A percentile compares a stretch with the other conserved stretches of the same genome.
These are phyloP conservation scores for Phyllosticta capitalensis DNA, from an alignment of 2,329 filamentous ascomycete genomes.

Conservation along the genomic window DNA sequence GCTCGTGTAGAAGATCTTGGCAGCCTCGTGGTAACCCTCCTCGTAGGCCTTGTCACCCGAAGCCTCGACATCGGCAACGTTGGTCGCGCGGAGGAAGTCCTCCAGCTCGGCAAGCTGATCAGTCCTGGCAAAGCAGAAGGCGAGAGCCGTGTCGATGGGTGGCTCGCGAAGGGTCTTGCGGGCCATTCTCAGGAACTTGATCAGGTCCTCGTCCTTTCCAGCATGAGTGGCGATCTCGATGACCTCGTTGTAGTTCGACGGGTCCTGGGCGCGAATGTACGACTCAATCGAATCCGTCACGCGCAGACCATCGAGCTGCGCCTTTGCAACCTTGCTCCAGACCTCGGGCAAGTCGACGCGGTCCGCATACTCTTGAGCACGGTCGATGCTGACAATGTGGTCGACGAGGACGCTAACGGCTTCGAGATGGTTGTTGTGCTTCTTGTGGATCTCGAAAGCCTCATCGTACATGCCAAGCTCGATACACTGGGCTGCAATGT, in stretches of 20 bases:
- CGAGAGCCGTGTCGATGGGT: slow-evolving; percentile 83
- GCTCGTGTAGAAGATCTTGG: slow-evolving; percentile 97
- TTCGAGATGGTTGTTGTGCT: slow-evolving; percentile 78
- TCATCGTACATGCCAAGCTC: slow-evolving; percentile 93
- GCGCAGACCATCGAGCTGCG: slow-evolving; percentile 89
- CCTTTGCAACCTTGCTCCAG: slow-evolving; percentile 97
- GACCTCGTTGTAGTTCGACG: slow-evolving; percentile 88
- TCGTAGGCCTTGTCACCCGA: slow-evolving; percentile 97
- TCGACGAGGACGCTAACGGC: slow-evolving; percentile 91
- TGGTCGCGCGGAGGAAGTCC: slow-evolving; percentile 86
- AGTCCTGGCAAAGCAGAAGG: slow-evolving; percentile 86
- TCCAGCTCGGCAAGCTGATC: slow-evolving; percentile 89
- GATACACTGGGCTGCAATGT: slow-evolving; percentile 88
- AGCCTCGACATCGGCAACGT: slow-evolving; percentile 91
- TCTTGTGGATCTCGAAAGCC: slow-evolving; percentile 98
- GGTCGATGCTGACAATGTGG: slow-evolving; percentile 94
- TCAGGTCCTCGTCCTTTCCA: slow-evolving; percentile 93
- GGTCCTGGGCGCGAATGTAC: slow-evolving; percentile 90
- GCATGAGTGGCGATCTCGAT: slow-evolving; percentile 93
- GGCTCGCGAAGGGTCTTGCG: slow-evolving; percentile 94
- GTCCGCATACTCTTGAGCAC: slow-evolving; percentile 90
- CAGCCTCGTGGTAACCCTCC: slow-evolving; percentile 87
- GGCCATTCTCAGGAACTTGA: slow-evolving; percentile 95
- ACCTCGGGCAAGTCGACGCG: slow-evolving; percentile 89
- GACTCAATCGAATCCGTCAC: slow-evolving; percentile 90